Evolutionary conservation across 441 rosid species (phyloP).

Genomic region (Dalechampia spathulata): DNA sequence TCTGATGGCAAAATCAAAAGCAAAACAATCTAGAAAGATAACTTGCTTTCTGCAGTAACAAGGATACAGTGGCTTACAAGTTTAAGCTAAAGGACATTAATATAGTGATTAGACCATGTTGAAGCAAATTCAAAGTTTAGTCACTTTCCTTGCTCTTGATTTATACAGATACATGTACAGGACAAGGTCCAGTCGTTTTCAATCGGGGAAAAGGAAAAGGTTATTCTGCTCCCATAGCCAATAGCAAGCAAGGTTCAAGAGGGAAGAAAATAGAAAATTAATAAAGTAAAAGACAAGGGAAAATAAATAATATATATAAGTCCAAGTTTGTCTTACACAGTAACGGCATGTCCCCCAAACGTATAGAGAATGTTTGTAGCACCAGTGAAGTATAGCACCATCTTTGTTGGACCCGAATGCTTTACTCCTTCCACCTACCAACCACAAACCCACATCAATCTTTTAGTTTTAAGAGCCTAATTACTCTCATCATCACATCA

Average conservation of each 20-base stretch:
- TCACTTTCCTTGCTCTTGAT: not conserved
- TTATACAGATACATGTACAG: not conserved
- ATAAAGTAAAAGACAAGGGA: slow-evolving; percentile 27
- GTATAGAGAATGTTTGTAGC: slow-evolving; percentile 96
- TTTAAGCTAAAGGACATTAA: slow-evolving; percentile 22
- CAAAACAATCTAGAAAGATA: slow-evolving; percentile 16
- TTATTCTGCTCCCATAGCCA: not conserved
- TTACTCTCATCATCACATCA: too few species aligned
- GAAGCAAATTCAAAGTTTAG: not conserved
- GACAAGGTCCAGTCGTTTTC: slow-evolving; percentile 33
- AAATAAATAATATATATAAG: not conserved
- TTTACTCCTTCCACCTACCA: slow-evolving; percentile 55
- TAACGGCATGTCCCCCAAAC: slow-evolving; percentile 97
- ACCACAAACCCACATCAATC: not conserved
- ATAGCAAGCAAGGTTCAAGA: not conserved
- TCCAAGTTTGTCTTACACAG: slow-evolving; percentile 62
- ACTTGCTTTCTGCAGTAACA: slow-evolving; percentile 34
- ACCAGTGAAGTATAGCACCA: slow-evolving; percentile 92
- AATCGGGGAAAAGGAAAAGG: slow-evolving; percentile 2
- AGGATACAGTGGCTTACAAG: too few species aligned
- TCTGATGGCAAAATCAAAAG: slow-evolving; percentile 29
- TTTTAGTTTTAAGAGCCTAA: not conserved
- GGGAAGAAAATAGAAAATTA: slow-evolving; percentile 3
- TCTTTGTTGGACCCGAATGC: slow-evolving; percentile 71
- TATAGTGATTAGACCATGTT: slow-evolving; percentile 4